phyloP scores from a whole-genome alignment of 1,139 yeast species.

The Kodamaea sp. region DNA sequence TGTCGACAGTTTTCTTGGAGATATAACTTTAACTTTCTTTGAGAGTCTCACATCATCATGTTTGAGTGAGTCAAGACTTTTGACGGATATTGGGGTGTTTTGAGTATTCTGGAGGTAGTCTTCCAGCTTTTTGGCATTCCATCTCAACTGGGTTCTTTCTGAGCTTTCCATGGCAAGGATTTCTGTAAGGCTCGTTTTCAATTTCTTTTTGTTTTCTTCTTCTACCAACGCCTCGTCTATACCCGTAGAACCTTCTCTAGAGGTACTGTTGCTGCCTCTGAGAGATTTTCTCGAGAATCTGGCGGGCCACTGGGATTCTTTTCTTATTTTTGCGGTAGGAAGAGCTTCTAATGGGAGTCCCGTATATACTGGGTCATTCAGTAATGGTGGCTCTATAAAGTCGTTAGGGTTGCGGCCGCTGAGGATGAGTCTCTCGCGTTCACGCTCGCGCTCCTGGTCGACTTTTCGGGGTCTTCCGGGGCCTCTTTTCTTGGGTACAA shows the following conservation, averaged over 20 bases:
- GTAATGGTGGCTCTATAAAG: slow-evolving; percentile 61
- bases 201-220: not conserved
- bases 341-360: slow-evolving; percentile 67
- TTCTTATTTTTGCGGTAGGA: slow-evolving; percentile 57
- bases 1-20: slow-evolving; percentile 41
- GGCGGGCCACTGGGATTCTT: slow-evolving; percentile 51
- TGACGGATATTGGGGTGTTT: too few species aligned
- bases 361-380: slow-evolving; percentile 56
- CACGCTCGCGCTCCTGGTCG: not conserved
- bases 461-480: slow-evolving; percentile 22
- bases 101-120: too few species aligned
- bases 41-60: slow-evolving; percentile 6
- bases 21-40: slow-evolving; percentile 41
- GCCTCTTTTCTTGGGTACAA: slow-evolving; percentile 8
- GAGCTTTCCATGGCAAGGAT: slow-evolving; percentile 10
- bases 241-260: slow-evolving; percentile 10
- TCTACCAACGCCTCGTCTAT: not conserved
- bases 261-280: slow-evolving; percentile 7
- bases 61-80: not conserved
- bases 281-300: slow-evolving; percentile 17
- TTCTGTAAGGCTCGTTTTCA: slow-evolving; percentile 11
- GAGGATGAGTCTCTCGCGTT: slow-evolving; percentile 3
- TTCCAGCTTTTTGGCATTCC: too few species aligned
- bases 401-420: slow-evolving; percentile 5
- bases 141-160: too few species aligned